phyloP scores from a whole-genome alignment of 495 filamentous ascomycete species.

The Xylaria scruposa region DNA sequence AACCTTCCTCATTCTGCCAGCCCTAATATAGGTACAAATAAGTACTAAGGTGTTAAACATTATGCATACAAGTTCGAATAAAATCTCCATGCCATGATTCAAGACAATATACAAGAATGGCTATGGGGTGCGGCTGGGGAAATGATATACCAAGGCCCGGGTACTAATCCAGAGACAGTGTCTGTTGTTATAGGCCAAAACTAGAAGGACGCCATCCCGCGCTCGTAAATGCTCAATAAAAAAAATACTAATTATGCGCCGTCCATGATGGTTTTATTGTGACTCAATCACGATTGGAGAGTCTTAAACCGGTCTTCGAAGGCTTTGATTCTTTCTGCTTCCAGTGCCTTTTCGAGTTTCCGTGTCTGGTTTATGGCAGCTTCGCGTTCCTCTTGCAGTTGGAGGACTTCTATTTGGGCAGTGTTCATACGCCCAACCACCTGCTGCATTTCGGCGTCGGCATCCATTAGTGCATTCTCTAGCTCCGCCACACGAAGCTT shows the following conservation, averaged over 20 bases:
- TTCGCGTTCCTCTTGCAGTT: conserved; percentile 90
- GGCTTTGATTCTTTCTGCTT: conserved; percentile 53
- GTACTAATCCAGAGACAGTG: conserved; percentile 21
- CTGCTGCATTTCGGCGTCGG: conserved; percentile 93
- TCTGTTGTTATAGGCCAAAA: conserved; percentile 22
- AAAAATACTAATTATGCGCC: conserved; percentile 27
- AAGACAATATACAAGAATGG: conserved; percentile 29
- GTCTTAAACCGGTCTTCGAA: conserved; percentile 55
- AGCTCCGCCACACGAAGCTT: conserved; percentile 79
- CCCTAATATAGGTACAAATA: conserved; percentile 30
- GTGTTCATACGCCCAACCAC: conserved; percentile 91
- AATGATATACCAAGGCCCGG: conserved; percentile 22
- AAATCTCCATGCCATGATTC: conserved; percentile 14
- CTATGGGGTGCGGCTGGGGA: background rate
- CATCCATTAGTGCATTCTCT: conserved; percentile 79
- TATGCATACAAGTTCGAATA: conserved; percentile 23
- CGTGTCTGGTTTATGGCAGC: conserved; percentile 84
- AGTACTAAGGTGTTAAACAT: conserved; percentile 26
- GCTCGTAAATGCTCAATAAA: conserved; percentile 40
- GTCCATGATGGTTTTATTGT: conserved; percentile 10
- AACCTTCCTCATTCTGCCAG: background rate
- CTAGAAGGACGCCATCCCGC: conserved; percentile 30
- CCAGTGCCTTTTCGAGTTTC: conserved; percentile 66
- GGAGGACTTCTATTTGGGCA: conserved; percentile 92
- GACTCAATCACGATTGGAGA: conserved; percentile 31